A percentile compares a stretch with the other conserved stretches of the same genome.
phyloP scores from a whole-genome alignment of 805 yeast genomes.

The Wickerhamiella siamensis region DNA sequence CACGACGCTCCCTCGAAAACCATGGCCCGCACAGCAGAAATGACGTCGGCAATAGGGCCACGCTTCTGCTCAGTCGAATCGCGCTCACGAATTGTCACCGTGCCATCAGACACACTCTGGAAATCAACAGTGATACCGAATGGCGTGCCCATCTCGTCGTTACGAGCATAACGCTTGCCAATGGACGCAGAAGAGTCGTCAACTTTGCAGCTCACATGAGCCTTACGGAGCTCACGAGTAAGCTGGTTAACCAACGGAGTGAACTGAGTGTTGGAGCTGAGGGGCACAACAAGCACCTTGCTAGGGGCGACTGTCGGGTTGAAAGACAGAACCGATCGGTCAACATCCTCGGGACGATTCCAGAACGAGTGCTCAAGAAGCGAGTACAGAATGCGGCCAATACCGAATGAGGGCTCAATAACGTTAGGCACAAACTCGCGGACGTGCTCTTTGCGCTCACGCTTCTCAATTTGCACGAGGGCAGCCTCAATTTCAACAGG shows the following conservation, averaged over 20 bases:
- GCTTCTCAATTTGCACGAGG: slow-evolving; percentile 62
- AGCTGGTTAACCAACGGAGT: slow-evolving; percentile 60
- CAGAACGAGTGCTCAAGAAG: slow-evolving; percentile 91
- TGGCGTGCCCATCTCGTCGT: slow-evolving; percentile 97
- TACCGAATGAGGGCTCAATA: slow-evolving; percentile 98
- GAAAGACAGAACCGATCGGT: slow-evolving; percentile 82
- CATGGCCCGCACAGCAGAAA: slow-evolving; percentile 56
- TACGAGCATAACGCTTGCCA: slow-evolving; percentile 96
- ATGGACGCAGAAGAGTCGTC: slow-evolving; percentile 96
- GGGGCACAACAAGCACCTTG: slow-evolving; percentile 87
- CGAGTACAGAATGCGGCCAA: slow-evolving; percentile 91
- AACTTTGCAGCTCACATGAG: slow-evolving; percentile 84
- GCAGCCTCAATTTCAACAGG: slow-evolving; percentile 59
- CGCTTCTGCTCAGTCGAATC: slow-evolving; percentile 94
- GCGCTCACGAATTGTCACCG: slow-evolving; percentile 93
- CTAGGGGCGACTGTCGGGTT: slow-evolving; percentile 96
- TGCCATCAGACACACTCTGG: slow-evolving; percentile 73
- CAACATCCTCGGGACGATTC: slow-evolving; percentile 80
- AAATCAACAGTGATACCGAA: slow-evolving; percentile 96
- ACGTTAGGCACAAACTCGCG: slow-evolving; percentile 95
- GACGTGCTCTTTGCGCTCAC: slow-evolving; percentile 70
- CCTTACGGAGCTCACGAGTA: slow-evolving; percentile 54
- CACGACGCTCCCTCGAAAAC: slow-evolving; percentile 65
- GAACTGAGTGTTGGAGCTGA: slow-evolving; percentile 70
- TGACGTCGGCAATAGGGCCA: slow-evolving; percentile 63